These are phyloP conservation scores for Carex myosuroides DNA, from an alignment of 176 grass and related monocot species.

Conservation along the genomic window DNA sequence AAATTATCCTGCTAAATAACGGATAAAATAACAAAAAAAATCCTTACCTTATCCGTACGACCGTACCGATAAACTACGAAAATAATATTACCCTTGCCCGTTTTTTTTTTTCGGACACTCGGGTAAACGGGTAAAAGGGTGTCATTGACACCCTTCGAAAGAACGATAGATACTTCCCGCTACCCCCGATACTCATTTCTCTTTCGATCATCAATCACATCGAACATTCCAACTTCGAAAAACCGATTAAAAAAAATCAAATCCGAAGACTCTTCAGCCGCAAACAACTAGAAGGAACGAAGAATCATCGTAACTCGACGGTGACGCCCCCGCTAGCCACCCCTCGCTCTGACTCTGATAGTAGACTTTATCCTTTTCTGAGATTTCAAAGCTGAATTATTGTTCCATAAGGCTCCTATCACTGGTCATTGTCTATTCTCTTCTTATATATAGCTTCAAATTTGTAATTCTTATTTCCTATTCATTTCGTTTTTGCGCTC, in stretches of 20 bases:
- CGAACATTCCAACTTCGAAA: neutral
- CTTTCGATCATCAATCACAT: neutral
- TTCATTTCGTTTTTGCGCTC: neutral
- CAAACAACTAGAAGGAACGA: neutral
- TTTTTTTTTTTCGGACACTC: too few relatives aligned
- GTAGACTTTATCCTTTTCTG: neutral
- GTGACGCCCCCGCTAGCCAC: neutral
- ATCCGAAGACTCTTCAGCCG: neutral
- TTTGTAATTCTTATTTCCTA: neutral
- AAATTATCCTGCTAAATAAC: too few relatives aligned
- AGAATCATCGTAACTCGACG: neutral
- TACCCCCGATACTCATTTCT: neutral
- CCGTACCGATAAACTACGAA: too few relatives aligned
- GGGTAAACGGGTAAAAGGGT: too few relatives aligned
- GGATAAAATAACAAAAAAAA: too few relatives aligned
- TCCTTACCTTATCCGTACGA: too few relatives aligned
- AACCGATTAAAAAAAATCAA: neutral
- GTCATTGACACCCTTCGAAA: neutral
- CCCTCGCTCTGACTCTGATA: neutral
- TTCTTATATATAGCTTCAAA: neutral
- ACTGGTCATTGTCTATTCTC: neutral
- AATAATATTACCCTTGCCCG: too few relatives aligned
- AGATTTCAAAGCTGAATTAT: neutral
- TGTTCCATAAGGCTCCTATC: neutral
- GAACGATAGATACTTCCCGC: neutral